A percentile compares a stretch with the other conserved stretches of the same genome.
phyloP scores from a whole-genome alignment of 495 filamentous ascomycete genomes.

The Clavariopsis aquatica region DNA sequence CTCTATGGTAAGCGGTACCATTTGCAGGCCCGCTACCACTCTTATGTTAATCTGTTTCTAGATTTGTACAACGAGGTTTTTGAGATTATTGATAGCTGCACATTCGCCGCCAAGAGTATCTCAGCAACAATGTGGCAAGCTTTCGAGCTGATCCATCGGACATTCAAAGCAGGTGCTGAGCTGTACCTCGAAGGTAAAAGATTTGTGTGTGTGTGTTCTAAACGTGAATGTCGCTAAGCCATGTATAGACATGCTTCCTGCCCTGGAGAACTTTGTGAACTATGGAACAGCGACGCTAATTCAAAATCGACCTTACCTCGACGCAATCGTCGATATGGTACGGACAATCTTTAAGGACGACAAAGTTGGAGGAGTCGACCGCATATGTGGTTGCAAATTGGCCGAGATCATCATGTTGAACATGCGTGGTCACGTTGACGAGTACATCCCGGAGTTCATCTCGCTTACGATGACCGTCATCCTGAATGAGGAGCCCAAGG shows the following conservation, averaged over 20 bases:
- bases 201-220: background rate
- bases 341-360: slow-evolving; percentile 74
- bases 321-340: slow-evolving; percentile 83
- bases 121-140: slow-evolving; percentile 98
- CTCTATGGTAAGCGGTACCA: slow-evolving; percentile 64
- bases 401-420: slow-evolving; percentile 96
- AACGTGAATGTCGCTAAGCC: slow-evolving; percentile 15
- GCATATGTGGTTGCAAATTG: slow-evolving; percentile 98
- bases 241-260: slow-evolving; percentile 83
- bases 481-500: slow-evolving; percentile 66
- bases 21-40: background rate
- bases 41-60: slow-evolving; percentile 41
- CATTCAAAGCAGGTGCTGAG: slow-evolving; percentile 95
- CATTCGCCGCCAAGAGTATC: slow-evolving; percentile 94
- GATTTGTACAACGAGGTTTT: slow-evolving; percentile 97
- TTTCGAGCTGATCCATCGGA: slow-evolving; percentile 92
- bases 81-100: slow-evolving; percentile 98
- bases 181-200: slow-evolving; percentile 75
- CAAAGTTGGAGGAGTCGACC: slow-evolving; percentile 90
- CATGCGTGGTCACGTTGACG: slow-evolving; percentile 85
- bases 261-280: slow-evolving; percentile 93
- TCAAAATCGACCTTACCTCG: slow-evolving; percentile 80
- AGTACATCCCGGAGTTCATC: slow-evolving; percentile 82
- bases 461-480: slow-evolving; percentile 84
- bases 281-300: slow-evolving; percentile 79